These are phyloP conservation scores for Cryphonectria parasitica DNA, from an alignment of 2,329 filamentous ascomycete genomes.

Conservation along the genomic window DNA sequence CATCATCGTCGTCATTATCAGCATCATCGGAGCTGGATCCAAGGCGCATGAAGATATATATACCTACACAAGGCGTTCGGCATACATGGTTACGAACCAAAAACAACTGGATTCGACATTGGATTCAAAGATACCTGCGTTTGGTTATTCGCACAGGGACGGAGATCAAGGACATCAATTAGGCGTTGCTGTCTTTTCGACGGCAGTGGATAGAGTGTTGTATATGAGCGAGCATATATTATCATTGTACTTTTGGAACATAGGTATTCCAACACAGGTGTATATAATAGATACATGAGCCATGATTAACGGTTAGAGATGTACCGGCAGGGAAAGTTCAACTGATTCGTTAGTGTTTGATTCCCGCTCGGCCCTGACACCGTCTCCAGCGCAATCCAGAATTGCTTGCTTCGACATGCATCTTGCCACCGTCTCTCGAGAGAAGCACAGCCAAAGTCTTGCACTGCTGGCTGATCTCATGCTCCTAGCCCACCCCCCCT, in stretches of 20 bases:
- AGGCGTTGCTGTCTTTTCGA: neutral
- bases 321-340: neutral
- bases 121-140: conserved; percentile 24
- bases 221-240: conserved; percentile 15
- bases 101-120: neutral
- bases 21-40: neutral
- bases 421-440: too few species aligned
- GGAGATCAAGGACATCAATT: neutral
- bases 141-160: conserved; percentile 9
- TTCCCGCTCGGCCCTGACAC: neutral
- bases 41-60: neutral
- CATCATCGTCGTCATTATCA: too few species aligned
- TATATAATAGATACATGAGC: conserved; percentile 10
- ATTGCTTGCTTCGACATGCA: too few species aligned
- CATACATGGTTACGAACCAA: neutral
- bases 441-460: neutral
- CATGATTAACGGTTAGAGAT: conserved; percentile 2
- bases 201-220: neutral
- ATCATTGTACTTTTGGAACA: neutral
- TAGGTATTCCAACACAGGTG: neutral
- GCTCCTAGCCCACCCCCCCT: too few species aligned
- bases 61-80: neutral
- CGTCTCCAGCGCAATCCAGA: neutral
- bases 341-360: too few species aligned
- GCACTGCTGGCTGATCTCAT: neutral